Base-by-base conservation (phyloP, 148 eudicot genomes). In the Arctostaphylos glauca region DNA sequence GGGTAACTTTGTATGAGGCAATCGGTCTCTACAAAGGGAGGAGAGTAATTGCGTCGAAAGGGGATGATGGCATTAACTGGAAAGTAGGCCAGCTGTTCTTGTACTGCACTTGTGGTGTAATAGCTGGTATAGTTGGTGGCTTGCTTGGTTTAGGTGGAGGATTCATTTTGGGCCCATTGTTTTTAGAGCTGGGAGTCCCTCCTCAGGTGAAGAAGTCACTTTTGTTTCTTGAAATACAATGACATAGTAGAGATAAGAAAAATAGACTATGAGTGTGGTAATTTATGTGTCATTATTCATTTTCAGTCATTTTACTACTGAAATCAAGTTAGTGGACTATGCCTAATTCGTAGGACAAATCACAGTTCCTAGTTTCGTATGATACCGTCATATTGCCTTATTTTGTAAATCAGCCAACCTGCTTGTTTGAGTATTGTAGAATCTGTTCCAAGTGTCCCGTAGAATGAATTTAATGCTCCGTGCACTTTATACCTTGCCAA, bases 121-220 rank as follows among this genome's bases (percentile, higher is more conserved):
- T 94, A 79, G 97, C 98, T 81, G 98, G 98, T 82, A 18, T 95
- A 6, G 97, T 92, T 46, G 98, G 98, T 75, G 98, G 98, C 43
- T 87, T 95, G 55, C 94, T 95, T 73, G 98, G 98, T 78, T 90
- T 93, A 31, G 98, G 98, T 41, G 98, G 98, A 76, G 98, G 98
- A 54, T 95, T 95, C 80, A 93, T 95, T 81, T 84, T 95, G 81
- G 97, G 96, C 50, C 98, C 98, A 4, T 81, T 95, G 68, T 95
- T 95, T 85, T 87, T 95, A 90, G 97, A 95, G 88, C 86, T 95
- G 2, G 98, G 96, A 10, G 89, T 95, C 80, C 98, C 97, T 86
- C 98, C 98, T 81, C 98, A 95, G 92, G 98, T 95, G 83, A 83
- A 84, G 75, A 77, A 14, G 38, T 18, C 18, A 18, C 53, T 55